These are phyloP conservation scores for Eucalyptus curtisii DNA, from an alignment of 345 rosid species.

Conservation along the genomic window DNA sequence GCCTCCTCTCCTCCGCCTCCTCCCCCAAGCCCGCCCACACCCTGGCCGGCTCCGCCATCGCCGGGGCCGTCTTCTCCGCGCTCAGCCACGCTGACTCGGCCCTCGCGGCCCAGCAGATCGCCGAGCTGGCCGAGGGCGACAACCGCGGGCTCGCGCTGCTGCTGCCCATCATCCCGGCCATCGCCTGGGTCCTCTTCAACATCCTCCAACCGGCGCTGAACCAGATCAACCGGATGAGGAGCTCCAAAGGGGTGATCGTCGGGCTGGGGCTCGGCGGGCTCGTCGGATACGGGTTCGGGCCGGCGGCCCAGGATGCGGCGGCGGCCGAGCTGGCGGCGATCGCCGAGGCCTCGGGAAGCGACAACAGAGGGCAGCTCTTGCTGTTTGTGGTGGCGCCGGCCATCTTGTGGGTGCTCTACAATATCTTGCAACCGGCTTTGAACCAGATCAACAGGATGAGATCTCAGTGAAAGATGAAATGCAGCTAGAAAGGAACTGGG, in stretches of 20 bases:
- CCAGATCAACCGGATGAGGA: conserved; percentile 72
- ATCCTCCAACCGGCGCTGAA: conserved; percentile 90
- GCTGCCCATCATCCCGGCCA: conserved; percentile 76
- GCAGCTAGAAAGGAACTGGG: not conserved
- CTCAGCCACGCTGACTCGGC: conserved; percentile 65
- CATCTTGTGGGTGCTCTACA: conserved; percentile 84
- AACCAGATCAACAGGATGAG: conserved; percentile 92
- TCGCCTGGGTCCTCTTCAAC: conserved; percentile 90
- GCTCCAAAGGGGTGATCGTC: conserved; percentile 41
- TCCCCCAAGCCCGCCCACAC: not conserved
- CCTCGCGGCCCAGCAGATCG: conserved; percentile 77
- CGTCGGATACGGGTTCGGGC: conserved; percentile 40
- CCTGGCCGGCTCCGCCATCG: conserved; percentile 40
- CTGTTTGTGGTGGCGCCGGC: conserved; percentile 82
- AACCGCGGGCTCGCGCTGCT: conserved; percentile 81
- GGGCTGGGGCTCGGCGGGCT: conserved; percentile 82
- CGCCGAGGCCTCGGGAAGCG: conserved; percentile 38
- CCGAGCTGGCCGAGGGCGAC: conserved; percentile 65
- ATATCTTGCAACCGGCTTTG: conserved; percentile 90
- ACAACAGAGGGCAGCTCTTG: conserved; percentile 76
- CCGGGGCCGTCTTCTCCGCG: conserved; percentile 76
- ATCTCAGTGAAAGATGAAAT: conserved; percentile 16
- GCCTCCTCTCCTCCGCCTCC: conserved; percentile 8
- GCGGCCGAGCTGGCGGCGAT: conserved; percentile 27
- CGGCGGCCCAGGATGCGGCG: conserved; percentile 31